These are phyloP conservation scores for Delitschia confertaspora DNA, from an alignment of 495 filamentous ascomycete genomes.

Conservation along the genomic window DNA sequence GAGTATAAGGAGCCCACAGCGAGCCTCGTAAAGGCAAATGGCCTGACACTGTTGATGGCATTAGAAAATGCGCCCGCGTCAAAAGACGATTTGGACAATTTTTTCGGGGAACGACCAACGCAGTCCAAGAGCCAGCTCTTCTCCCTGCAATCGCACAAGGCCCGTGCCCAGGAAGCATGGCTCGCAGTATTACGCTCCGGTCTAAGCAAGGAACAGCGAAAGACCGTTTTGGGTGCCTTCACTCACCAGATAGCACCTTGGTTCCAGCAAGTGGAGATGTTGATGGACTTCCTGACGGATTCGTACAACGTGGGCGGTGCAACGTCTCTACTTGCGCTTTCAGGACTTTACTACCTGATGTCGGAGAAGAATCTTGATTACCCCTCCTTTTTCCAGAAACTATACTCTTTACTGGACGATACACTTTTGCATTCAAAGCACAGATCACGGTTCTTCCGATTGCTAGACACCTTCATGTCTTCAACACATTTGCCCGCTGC, in stretches of 20 bases:
- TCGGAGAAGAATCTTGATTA: slow-evolving; percentile 91
- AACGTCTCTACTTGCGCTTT: slow-evolving; percentile 76
- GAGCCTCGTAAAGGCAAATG: slow-evolving; percentile 7
- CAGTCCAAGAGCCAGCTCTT: slow-evolving; percentile 45
- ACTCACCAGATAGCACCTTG: slow-evolving; percentile 70
- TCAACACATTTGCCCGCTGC: slow-evolving; percentile 88
- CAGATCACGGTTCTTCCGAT: slow-evolving; percentile 83
- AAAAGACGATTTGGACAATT: slow-evolving; percentile 48
- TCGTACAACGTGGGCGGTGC: slow-evolving; percentile 80
- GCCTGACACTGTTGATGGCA: slow-evolving; percentile 23
- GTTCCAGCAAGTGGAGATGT: slow-evolving; percentile 73
- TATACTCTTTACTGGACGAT: slow-evolving; percentile 82
- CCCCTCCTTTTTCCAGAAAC: slow-evolving; percentile 83
- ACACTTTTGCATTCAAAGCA: slow-evolving; percentile 87
- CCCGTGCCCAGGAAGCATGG: slow-evolving; percentile 73
- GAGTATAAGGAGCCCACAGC: background rate
- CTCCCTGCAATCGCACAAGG: slow-evolving; percentile 54
- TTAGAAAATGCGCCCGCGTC: slow-evolving; percentile 48
- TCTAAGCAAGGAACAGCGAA: slow-evolving; percentile 63
- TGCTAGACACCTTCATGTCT: slow-evolving; percentile 83
- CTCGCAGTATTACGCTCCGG: slow-evolving; percentile 61
- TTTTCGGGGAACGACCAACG: slow-evolving; percentile 34
- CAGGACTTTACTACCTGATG: slow-evolving; percentile 92
- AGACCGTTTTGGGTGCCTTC: slow-evolving; percentile 65
- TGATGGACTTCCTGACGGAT: slow-evolving; percentile 98